Evolutionary conservation across 2,329 filamentous ascomycete species (phyloP), one percentile per base, ranked within the genome.

Genomic region (Pestalotiopsis sp.): DNA sequence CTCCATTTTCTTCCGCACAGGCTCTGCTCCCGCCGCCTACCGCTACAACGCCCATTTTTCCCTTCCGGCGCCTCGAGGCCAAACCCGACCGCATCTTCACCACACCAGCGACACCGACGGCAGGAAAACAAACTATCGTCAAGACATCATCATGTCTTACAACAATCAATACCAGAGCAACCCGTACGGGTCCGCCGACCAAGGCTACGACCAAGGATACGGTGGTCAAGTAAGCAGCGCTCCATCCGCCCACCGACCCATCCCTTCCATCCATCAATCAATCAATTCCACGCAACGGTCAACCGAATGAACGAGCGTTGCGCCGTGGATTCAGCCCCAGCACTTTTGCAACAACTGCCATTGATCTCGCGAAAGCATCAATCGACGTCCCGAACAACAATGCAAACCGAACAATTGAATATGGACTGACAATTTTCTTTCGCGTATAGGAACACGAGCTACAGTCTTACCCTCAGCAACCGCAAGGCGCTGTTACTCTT

Each of bases 131-230:
- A 23, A 23, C 17, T 59, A 23, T 36, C 36, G 65, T 14, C 41
- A 61, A 27, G 13, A 31, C 36, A 62, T 68, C 78, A 78, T 69
- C 78, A 91, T 91, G 89, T 89, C 89, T 73, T 87, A 89, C 82
- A 82, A 84, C 72, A 61, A 61, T 67, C 86, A 88, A 76, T 91
- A 92, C 78, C 84, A 87, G 72, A 85, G 87, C 71, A 91, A 92
- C 77, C 90, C 90, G 52, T 93, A 93, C 78, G 83, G 86, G 70
- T 75, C 79, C 68, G 83, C 85, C 69, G 85, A 86, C 76, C 76
- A 81, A 69, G 84, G 82, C 68, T 82, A 86, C 69, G 80, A 79
- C 68, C 81, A 86, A 69, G 80, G 79, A 69, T 83, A 84, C 59
- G 74, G 73, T 58, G 78, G 79, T 67, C 80, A 81, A 83, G 84